Evolutionary conservation across 495 filamentous ascomycete species (phyloP).

Genomic region (Hypoxylon fragiforme): DNA sequence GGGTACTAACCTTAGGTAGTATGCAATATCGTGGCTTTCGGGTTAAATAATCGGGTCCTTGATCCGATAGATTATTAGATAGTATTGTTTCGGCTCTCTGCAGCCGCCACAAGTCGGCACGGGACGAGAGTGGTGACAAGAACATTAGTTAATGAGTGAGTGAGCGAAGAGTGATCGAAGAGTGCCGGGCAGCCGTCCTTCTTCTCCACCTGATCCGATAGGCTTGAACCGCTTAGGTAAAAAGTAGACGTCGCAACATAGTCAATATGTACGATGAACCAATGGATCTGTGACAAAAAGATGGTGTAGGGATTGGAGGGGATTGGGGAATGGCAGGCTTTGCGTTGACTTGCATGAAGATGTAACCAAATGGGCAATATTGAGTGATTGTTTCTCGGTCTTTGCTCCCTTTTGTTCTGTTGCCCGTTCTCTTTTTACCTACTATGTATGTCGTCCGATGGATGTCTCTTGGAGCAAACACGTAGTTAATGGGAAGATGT

Average conservation of each 20-base stretch:
- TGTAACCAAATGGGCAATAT: constrained; percentile 1
- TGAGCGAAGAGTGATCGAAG: neutral
- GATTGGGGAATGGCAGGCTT: constrained; percentile 3
- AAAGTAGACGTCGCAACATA: constrained; percentile 7
- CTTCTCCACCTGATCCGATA: constrained; percentile 21
- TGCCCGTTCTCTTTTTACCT: no score
- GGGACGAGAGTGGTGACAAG: constrained; percentile 20
- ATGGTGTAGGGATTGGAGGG: neutral
- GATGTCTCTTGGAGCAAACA: no score
- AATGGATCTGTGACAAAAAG: constrained; percentile 3
- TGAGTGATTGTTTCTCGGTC: neutral
- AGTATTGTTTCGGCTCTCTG: constrained; percentile 29
- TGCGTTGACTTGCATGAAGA: constrained; percentile 16
- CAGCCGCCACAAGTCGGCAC: constrained; percentile 22
- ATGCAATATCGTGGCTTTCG: neutral
- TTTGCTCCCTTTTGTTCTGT: neutral
- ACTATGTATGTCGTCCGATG: no score
- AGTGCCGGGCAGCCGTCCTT: neutral
- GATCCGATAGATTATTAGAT: no score
- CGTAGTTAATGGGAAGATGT: no score
- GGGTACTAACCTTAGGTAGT: no score
- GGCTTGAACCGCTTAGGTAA: constrained; percentile 8
- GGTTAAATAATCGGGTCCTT: constrained; percentile 24
- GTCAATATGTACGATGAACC: constrained; percentile 29
- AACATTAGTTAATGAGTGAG: neutral